A percentile compares a stretch with the other conserved stretches of the same genome.
phyloP scores from a whole-genome alignment of 306 rosid species.

The Lathyrus aphaca region DNA sequence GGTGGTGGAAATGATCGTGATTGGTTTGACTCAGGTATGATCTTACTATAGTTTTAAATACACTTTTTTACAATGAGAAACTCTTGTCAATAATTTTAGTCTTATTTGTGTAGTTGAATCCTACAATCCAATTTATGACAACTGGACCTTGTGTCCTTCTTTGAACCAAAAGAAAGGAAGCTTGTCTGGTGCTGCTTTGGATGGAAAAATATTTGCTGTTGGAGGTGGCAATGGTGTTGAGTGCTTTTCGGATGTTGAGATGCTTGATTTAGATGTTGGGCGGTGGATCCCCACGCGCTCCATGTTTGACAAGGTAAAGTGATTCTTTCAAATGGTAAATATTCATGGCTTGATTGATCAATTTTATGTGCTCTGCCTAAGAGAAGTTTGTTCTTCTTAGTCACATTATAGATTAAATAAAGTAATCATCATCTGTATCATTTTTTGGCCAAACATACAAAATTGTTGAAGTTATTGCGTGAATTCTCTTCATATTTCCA shows the following conservation, averaged over 20 bases:
- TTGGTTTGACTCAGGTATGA: constrained; percentile 85
- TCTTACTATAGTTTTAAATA: constrained; percentile 29
- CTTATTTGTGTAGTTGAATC: constrained; percentile 70
- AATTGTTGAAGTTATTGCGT: constrained; percentile 20
- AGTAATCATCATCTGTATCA: constrained; percentile 20
- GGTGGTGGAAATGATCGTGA: constrained; percentile 73
- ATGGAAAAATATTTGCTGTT: constrained; percentile 68
- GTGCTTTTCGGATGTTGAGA: constrained; percentile 75
- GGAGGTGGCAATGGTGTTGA: constrained; percentile 84
- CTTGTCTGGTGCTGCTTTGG: constrained; percentile 69
- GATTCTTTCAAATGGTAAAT: constrained; percentile 22
- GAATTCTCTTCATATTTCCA: constrained; percentile 46
- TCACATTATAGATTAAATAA: not conserved
- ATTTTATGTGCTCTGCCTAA: not conserved
- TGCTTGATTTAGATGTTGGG: constrained; percentile 89
- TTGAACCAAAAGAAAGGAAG: constrained; percentile 71
- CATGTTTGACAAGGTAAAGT: constrained; percentile 75
- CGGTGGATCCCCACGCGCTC: constrained; percentile 78
- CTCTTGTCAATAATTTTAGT: constrained; percentile 26
- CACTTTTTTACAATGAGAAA: constrained; percentile 5
- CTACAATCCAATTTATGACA: constrained; percentile 51
- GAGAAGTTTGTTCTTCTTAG: not conserved
- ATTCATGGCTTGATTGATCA: constrained; percentile 24
- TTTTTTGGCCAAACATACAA: constrained; percentile 19
- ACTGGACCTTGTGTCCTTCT: constrained; percentile 73